Evolutionary conservation across 768 basidiomycete genomes (phyloP).

Genomic region (Lenzites betulinus): DNA sequence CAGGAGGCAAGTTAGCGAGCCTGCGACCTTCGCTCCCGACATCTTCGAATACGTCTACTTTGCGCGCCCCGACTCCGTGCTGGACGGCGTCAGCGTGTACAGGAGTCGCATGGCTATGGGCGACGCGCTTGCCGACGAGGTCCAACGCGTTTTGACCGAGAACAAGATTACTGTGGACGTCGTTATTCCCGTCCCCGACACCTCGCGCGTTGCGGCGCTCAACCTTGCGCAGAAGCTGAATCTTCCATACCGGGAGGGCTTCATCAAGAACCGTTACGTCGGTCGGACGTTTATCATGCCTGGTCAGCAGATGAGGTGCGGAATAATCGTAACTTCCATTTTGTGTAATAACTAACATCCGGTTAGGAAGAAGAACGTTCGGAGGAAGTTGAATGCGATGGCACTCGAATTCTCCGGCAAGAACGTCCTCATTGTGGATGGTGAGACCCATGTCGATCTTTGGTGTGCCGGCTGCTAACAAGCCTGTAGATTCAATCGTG

Average conservation of each 20-base stretch:
- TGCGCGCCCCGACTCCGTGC: constrained; percentile 94
- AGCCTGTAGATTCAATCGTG: constrained; percentile 85
- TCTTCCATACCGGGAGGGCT: constrained; percentile 95
- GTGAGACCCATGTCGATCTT: constrained; percentile 39
- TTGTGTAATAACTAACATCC: background rate
- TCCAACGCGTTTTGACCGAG: constrained; percentile 67
- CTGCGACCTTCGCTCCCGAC: constrained; percentile 88
- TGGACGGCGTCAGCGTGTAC: constrained; percentile 97
- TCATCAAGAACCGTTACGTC: constrained; percentile 98
- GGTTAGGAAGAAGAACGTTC: constrained; percentile 84
- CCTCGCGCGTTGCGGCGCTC: constrained; percentile 92
- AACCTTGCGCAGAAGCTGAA: constrained; percentile 90
- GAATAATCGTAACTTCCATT: background rate
- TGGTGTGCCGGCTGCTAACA: background rate
- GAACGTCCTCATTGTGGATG: constrained; percentile 94
- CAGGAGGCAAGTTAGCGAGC: constrained; percentile 69
- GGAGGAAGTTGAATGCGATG: constrained; percentile 97
- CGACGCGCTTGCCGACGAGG: constrained; percentile 88
- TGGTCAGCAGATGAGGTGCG: constrained; percentile 89
- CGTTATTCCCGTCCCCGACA: constrained; percentile 98
- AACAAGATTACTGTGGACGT: constrained; percentile 83
- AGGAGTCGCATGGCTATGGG: constrained; percentile 99
- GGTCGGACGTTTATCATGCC: constrained; percentile 99
- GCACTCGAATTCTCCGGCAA: constrained; percentile 92
- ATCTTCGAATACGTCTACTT: constrained; percentile 99